A percentile compares a stretch with the other conserved stretches of the same genome.
Conservation (phyloP, 305 asterid species). For the Fraxinus baroniana region DNA sequence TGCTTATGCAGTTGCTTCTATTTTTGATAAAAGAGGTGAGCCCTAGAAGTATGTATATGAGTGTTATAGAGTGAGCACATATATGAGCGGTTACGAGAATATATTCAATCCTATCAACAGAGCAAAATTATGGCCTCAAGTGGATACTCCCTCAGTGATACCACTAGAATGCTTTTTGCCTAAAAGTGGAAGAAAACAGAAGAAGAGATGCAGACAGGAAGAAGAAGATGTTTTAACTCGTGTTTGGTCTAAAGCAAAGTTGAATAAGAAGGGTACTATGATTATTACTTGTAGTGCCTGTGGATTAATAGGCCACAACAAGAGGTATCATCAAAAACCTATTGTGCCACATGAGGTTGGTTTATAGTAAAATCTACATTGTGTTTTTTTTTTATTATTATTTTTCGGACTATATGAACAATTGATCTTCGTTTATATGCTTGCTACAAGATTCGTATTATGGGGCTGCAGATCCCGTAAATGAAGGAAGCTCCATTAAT, state of each 20-base stretch:
- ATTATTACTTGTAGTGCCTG: too few relatives aligned
- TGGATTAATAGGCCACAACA: not conserved
- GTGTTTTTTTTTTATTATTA: too few relatives aligned
- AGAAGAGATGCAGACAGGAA: not conserved
- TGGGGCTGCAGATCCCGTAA: too few relatives aligned
- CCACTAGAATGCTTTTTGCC: not conserved
- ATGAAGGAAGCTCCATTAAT: too few relatives aligned
- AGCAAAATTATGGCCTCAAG: not conserved
- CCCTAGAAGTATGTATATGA: not conserved
- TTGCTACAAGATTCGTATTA: too few relatives aligned
- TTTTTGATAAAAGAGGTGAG: not conserved
- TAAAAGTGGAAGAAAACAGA: not conserved
- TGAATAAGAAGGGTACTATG: too few relatives aligned
- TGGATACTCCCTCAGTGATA: not conserved
- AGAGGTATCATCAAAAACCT: too few relatives aligned
- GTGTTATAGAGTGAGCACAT: not conserved
- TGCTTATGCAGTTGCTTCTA: too few relatives aligned
- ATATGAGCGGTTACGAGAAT: not conserved
- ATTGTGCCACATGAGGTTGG: too few relatives aligned
- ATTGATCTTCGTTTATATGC: too few relatives aligned
- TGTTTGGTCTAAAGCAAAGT: not conserved
- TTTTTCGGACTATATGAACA: too few relatives aligned
- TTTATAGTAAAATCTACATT: too few relatives aligned
- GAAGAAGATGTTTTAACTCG: not conserved
- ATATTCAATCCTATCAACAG: not conserved